phyloP scores from a whole-genome alignment of 306 rosid species.

The Sphenostylis stenocarpa region DNA sequence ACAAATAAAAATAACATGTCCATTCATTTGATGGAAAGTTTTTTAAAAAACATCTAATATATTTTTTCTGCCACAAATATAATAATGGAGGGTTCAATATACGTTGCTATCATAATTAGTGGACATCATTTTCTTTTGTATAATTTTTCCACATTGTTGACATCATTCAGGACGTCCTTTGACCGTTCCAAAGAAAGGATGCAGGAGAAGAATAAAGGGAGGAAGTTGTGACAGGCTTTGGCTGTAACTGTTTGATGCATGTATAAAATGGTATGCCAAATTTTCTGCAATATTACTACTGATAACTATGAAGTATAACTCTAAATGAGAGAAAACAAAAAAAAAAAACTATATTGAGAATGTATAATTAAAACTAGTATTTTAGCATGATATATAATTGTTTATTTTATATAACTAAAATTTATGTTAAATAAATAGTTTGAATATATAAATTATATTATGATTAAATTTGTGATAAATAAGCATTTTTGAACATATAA shows the following conservation, averaged over 20 bases:
- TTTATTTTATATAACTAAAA: too few relatives aligned
- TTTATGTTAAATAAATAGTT: too few relatives aligned
- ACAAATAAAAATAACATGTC: not conserved
- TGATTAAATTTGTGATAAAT: too few relatives aligned
- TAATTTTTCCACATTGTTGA: conserved; percentile 14
- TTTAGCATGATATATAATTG: too few relatives aligned
- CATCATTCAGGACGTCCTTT: conserved; percentile 42
- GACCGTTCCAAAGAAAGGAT: conserved; percentile 8
- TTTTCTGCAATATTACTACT: not conserved
- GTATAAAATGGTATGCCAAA: conserved; percentile 26
- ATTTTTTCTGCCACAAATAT: not conserved
- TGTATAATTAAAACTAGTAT: too few relatives aligned
- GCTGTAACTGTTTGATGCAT: not conserved
- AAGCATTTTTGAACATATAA: too few relatives aligned
- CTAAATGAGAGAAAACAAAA: too few relatives aligned
- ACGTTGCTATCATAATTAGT: not conserved
- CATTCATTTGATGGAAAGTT: not conserved
- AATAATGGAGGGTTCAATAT: not conserved
- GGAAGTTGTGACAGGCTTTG: not conserved
- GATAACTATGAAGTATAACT: too few relatives aligned
- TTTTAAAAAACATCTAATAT: not conserved
- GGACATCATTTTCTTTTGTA: not conserved
- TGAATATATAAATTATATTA: too few relatives aligned
- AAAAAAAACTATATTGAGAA: too few relatives aligned
- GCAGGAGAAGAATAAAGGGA: conserved; percentile 1